phyloP scores from a whole-genome alignment of 2,329 filamentous ascomycete species.

The Hymenoscyphus repandus region DNA sequence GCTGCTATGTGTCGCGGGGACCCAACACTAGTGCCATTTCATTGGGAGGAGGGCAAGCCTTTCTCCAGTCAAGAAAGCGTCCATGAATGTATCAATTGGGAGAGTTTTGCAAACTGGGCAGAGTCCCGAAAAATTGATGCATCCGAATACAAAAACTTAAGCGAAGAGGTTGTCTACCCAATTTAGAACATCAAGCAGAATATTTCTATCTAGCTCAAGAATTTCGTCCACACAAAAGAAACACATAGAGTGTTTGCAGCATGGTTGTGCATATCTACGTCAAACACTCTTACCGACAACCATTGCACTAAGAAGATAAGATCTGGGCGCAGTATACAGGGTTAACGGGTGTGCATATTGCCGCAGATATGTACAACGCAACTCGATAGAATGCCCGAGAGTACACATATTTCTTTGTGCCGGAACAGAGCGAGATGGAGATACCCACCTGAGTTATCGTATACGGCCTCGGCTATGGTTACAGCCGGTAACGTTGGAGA shows the following conservation, averaged over 20 bases:
- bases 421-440: too few relatives aligned
- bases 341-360: background rate
- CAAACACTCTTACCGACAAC: too few relatives aligned
- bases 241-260: background rate
- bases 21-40: conserved; percentile 4
- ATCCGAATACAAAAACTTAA: conserved; percentile 4
- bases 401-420: too few relatives aligned
- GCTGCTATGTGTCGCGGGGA: conserved; percentile 12
- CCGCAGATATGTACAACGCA: background rate
- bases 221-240: too few relatives aligned
- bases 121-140: conserved; percentile 1
- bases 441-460: too few relatives aligned
- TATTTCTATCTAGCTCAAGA: background rate
- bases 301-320: too few relatives aligned
- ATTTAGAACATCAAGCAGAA: background rate
- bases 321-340: background rate
- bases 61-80: conserved; percentile 5
- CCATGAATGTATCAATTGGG: conserved; percentile 10
- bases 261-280: background rate
- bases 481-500: too few relatives aligned
- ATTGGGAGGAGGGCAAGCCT: conserved; percentile 8
- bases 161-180: background rate
- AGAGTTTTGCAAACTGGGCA: conserved; percentile 5
- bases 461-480: too few relatives aligned
- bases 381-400: too few relatives aligned